Percentiles rank a stretch among this genome's conserved stretches.
phyloP scores from a whole-genome alignment of 1,139 yeast species.

The Saccharomyces hybrid region DNA sequence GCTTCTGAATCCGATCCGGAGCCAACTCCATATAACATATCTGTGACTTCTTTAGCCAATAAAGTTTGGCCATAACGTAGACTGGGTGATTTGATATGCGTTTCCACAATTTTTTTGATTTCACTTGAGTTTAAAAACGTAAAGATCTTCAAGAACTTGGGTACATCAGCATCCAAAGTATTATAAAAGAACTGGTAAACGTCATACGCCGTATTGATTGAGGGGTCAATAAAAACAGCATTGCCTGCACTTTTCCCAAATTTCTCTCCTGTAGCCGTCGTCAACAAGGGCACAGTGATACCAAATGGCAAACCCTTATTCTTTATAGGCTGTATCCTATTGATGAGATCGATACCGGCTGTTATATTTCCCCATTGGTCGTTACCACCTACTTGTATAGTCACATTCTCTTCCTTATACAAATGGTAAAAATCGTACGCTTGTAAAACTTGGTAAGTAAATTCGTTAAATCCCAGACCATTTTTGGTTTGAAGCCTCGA shows the following conservation, averaged over 20 bases:
- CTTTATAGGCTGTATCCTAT: slow-evolving; percentile 42
- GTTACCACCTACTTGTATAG: slow-evolving; percentile 87
- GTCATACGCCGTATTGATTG: slow-evolving; percentile 69
- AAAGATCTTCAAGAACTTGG: slow-evolving; percentile 59
- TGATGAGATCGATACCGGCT: slow-evolving; percentile 86
- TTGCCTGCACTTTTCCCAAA: slow-evolving; percentile 97
- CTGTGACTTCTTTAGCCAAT: slow-evolving; percentile 79
- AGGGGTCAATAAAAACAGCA: slow-evolving; percentile 77
- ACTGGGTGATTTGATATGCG: slow-evolving; percentile 54
- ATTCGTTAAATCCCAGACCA: slow-evolving; percentile 90
- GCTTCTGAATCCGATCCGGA: slow-evolving; percentile 55
- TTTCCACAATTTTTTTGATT: slow-evolving; percentile 44
- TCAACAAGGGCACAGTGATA: slow-evolving; percentile 79
- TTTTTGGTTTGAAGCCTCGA: slow-evolving; percentile 57
- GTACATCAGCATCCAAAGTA: slow-evolving; percentile 70
- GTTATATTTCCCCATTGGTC: slow-evolving; percentile 99
- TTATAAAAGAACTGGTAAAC: slow-evolving; percentile 81
- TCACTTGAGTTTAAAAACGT: slow-evolving; percentile 63
- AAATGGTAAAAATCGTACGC: slow-evolving; percentile 92
- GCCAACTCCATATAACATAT: slow-evolving; percentile 77
- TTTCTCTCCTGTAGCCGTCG: slow-evolving; percentile 86
- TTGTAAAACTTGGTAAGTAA: slow-evolving; percentile 84
- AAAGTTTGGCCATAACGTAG: slow-evolving; percentile 63
- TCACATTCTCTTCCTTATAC: slow-evolving; percentile 50
- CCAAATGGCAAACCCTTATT: slow-evolving; percentile 47